A percentile compares a stretch with the other conserved stretches of the same genome.
phyloP scores from a whole-genome alignment of 768 basidiomycete genomes.

The Porpolomopsis calyptriformis region DNA sequence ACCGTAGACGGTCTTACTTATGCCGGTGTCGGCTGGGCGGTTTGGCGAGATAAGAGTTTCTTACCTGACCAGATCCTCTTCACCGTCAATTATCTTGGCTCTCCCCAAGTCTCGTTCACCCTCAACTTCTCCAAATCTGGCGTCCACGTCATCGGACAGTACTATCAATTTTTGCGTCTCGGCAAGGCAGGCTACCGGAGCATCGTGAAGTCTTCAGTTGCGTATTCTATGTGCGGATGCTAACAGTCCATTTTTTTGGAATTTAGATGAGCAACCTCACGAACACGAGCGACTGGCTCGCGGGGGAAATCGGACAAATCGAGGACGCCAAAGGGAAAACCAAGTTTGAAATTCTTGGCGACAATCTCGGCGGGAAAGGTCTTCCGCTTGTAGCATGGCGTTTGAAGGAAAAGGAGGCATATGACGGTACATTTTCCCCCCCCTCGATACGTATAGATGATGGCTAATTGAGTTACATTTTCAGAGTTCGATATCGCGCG shows the following conservation, averaged over 20 bases:
- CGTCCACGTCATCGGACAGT: conserved; percentile 45
- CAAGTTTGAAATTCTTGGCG: conserved; percentile 1
- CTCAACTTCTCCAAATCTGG: conserved; percentile 53
- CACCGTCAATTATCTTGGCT: conserved; percentile 42
- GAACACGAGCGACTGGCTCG: conserved; percentile 2
- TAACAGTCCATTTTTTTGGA: neutral
- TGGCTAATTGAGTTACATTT: neutral
- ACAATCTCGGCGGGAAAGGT: conserved; percentile 2
- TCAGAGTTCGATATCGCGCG: conserved; percentile 1
- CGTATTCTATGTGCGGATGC: neutral
- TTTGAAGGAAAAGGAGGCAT: conserved; percentile 4
- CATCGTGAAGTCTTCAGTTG: conserved; percentile 13
- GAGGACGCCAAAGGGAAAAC: neutral
- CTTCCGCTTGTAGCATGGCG: conserved; percentile 1
- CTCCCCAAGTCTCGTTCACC: conserved; percentile 51
- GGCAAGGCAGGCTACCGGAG: conserved; percentile 45
- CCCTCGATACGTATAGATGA: neutral
- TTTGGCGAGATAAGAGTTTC: conserved; percentile 48
- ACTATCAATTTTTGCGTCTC: conserved; percentile 52
- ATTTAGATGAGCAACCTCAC: conserved; percentile 2
- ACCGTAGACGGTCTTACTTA: conserved; percentile 28
- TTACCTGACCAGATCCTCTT: conserved; percentile 58
- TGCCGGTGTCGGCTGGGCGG: conserved; percentile 48
- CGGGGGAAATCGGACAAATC: neutral
- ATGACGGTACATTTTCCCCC: neutral